Percentiles rank a stretch among this genome's conserved stretches.
Evolutionary conservation across 2,329 filamentous ascomycete genomes (phyloP).

Genomic region (Curvularia verruculosa): DNA sequence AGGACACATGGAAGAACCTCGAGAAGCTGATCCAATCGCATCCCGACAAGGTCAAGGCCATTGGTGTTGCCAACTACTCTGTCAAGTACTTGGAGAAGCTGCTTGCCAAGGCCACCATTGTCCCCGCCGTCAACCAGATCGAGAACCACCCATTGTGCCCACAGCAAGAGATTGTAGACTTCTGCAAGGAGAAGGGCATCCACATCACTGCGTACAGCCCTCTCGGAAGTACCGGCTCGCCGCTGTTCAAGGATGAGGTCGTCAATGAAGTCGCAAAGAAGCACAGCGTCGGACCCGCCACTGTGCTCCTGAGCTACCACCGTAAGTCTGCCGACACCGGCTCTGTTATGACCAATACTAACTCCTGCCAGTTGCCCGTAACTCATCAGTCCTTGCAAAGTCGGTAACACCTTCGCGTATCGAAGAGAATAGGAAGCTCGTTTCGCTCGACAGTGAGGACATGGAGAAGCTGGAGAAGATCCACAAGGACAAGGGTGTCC

Average conservation of each 20-base stretch:
- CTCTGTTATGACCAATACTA: slow-evolving; percentile 1
- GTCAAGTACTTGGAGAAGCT: slow-evolving; percentile 56
- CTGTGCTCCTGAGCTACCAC: slow-evolving; percentile 74
- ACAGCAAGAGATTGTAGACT: slow-evolving; percentile 73
- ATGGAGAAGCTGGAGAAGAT: slow-evolving; percentile 57
- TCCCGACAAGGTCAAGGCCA: slow-evolving; percentile 56
- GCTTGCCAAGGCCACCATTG: slow-evolving; percentile 65
- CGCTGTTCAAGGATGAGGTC: slow-evolving; percentile 55
- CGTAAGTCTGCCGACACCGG: slow-evolving; percentile 55
- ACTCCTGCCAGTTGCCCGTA: slow-evolving; percentile 61
- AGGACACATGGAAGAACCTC: slow-evolving; percentile 79
- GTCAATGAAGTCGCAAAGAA: slow-evolving; percentile 58
- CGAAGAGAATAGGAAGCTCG: slow-evolving; percentile 70
- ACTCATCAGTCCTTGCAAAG: slow-evolving; percentile 74
- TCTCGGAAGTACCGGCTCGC: slow-evolving; percentile 56
- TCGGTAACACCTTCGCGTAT: slow-evolving; percentile 72
- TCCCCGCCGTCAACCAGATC: slow-evolving; percentile 73
- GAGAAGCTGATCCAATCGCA: slow-evolving; percentile 63
- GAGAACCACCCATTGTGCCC: slow-evolving; percentile 75
- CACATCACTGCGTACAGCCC: slow-evolving; percentile 72
- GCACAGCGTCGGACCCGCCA: slow-evolving; percentile 56
- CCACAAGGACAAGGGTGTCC: slow-evolving; percentile 55
- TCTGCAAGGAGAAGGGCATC: slow-evolving; percentile 71
- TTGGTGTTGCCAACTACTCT: slow-evolving; percentile 59
- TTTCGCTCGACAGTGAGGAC: slow-evolving; percentile 69